Evolutionary conservation across 2,329 filamentous ascomycete species (phyloP), one percentile per base, ranked within the genome.

Genomic region (Mycocentrospora acerina): DNA sequence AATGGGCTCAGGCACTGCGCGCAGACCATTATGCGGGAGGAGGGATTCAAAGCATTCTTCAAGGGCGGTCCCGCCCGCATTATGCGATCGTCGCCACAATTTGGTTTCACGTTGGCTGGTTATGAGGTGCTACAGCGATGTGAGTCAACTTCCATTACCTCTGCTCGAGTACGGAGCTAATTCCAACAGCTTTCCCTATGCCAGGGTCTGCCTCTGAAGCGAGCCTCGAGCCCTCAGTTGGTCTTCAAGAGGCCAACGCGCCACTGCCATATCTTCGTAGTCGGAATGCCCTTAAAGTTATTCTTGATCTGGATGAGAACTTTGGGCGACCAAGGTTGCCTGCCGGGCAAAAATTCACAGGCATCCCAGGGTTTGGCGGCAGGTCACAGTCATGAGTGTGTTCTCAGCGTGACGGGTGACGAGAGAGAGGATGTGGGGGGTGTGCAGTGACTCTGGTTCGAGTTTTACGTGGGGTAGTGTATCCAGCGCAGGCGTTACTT

Each of bases 11-110:
- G 89, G 39, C 89, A 98, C 71, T 88, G 85, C 37, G 93, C 93
- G 25, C 71, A 71, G 57, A 95, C 88, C 11, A 87, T 98, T 58
- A 85, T 78, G 74, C 82, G 84, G 67, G 88, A 97, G 67, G 93
- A 98, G 71, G 93, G 93, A 9, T 91, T 96, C 79, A 82, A 79
- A 48, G 93, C 93, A 17, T 98, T 98, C 78, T 98, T 97, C 83
- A 97, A 97, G 77, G 93, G 93, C 54, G 93, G 93, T 1, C 90
- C 91, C 1, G 93, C 93, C 7, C 88, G 93, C 75, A 94, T 98
- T 61, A 71, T 97, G 66, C 86, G 93, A 60, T 96, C 90, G 1
- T 96, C 90, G 10, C 93, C 93, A 12, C 93, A 98, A 66, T 98
- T 98, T 67, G 93, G 93, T 51, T 97, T 97, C 76, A 98, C 93